Base-by-base conservation (phyloP, 2,329 filamentous ascomycete species). In the Trichoderma pleuroti region DNA sequence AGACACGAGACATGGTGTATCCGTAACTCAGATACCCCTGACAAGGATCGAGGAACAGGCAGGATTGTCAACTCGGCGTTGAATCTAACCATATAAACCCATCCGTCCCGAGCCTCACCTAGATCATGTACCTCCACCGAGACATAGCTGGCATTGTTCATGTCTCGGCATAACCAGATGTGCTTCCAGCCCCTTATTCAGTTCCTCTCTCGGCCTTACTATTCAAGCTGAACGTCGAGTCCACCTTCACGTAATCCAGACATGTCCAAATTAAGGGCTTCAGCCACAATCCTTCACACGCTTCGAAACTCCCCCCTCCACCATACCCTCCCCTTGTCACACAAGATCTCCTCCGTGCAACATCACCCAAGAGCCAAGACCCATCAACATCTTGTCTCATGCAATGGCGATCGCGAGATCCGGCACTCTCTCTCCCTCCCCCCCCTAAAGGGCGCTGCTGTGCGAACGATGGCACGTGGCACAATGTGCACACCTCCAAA, bases 321-420 rank as follows among this genome's bases (percentile, higher is more conserved):
- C 21, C 28, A n/a, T 30, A 11, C 30, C 2, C 21, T 21, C 14
- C 2, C n/a, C 34, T 46, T 46, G 52, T 70, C 34, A 64, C 69
- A 72, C 73, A 70, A 70, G 21, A 61, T 39, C 36, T 63, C 54
- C 49, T n/a, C n/a, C 52, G 67, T 67, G 59, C 34, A 61, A 70
- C 71, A 46, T 26, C 28, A 59, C 14, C 34, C 56, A 36, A n/a
- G 7, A 42, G 5, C 26, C 32, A 57, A 32, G 12, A 21, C 28
- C 39, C 39, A 32, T 61, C 56, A 61, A 32, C 39, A 68, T 68
- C 66, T 60, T 68, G 64, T 34, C 65, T 64, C 70, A 56, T 42
- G 60, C 56, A 59, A 34, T 57, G 28, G 42, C 46, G 52, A 56
- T 65, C 63, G 49, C 64, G 34, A 70, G 60, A 66, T 68, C 66